Conservation (phyloP, 2,329 filamentous ascomycete species). For the Chalaropsis thielavioides region DNA sequence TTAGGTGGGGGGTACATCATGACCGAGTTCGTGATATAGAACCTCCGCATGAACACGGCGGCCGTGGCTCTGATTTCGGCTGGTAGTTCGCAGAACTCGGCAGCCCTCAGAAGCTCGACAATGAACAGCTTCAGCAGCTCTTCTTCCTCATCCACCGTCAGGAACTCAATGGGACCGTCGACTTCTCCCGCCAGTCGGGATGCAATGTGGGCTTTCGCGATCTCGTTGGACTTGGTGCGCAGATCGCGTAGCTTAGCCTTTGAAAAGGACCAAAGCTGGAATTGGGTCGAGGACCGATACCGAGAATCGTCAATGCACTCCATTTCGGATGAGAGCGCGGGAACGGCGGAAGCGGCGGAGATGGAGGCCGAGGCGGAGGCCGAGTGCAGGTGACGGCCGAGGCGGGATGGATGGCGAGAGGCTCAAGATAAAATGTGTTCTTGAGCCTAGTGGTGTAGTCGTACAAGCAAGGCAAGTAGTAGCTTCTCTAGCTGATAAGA, state of each 20-base stretch:
- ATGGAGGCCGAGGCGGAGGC: background rate
- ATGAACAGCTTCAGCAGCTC: constrained; percentile 68
- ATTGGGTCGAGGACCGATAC: constrained; percentile 84
- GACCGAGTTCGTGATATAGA: constrained; percentile 88
- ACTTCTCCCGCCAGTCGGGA: constrained; percentile 29
- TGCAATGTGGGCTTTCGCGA: constrained; percentile 50
- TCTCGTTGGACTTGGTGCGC: constrained; percentile 62
- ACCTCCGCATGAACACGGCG: constrained; percentile 78
- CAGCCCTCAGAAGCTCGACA: constrained; percentile 42
- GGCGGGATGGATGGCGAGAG: background rate
- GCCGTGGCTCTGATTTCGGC: constrained; percentile 45
- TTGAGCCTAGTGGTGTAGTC: background rate
- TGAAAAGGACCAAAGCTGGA: constrained; percentile 83
- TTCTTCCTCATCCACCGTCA: constrained; percentile 71
- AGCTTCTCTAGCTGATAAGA: background rate
- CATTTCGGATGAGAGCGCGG: background rate
- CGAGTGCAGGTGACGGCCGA: background rate
- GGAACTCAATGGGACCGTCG: constrained; percentile 41
- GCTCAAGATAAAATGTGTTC: background rate
- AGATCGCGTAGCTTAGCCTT: constrained; percentile 54
- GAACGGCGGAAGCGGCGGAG: too few species aligned
- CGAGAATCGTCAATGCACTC: constrained; percentile 58
- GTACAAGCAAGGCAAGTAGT: too few species aligned
- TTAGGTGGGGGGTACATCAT: constrained; percentile 92
- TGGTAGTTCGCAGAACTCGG: constrained; percentile 31